phyloP scores from a whole-genome alignment of 73 alveolate genomes.

The Tetrahymena malaccensis region DNA sequence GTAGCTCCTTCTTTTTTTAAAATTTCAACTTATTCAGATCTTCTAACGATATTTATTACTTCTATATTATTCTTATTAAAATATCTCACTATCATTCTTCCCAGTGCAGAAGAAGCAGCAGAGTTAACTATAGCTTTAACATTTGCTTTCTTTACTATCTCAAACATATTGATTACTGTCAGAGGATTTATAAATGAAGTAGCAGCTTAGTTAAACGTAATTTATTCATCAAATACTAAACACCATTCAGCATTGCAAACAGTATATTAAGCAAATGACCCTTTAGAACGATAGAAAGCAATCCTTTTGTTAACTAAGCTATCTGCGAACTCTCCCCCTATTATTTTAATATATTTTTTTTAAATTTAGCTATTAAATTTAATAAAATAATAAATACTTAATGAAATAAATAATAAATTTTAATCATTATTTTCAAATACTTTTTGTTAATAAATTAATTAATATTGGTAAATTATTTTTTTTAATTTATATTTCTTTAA shows the following conservation, averaged over 20 bases:
- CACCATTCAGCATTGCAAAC: constrained; percentile 17
- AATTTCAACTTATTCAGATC: constrained; percentile 6
- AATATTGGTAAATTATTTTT: no score
- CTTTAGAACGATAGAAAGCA: constrained; percentile 32
- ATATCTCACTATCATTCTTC: constrained; percentile 4
- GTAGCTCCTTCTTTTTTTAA: constrained; percentile 5
- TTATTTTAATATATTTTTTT: no score
- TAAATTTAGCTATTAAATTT: no score
- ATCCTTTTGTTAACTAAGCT: constrained; percentile 43
- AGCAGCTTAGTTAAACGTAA: constrained; percentile 33
- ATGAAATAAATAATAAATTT: no score
- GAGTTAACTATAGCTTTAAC: constrained; percentile 24
- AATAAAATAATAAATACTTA: no score
- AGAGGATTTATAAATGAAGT: constrained; percentile 58
- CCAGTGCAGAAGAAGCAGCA: constrained; percentile 31
- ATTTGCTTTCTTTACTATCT: constrained; percentile 11
- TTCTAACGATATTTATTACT: constrained; percentile 24
- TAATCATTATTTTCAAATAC: no score
- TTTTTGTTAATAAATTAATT: no score
- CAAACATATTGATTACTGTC: constrained; percentile 48
- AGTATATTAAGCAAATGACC: constrained; percentile 52
- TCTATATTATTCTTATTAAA: neutral
- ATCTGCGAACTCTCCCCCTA: constrained; percentile 37
- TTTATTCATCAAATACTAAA: constrained; percentile 26
- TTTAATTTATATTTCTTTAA: no score